Percentiles rank a stretch among this genome's conserved stretches.
These are phyloP conservation scores for Starmerella etchellsii DNA, from an alignment of 805 yeast species.

Conservation along the genomic window DNA sequence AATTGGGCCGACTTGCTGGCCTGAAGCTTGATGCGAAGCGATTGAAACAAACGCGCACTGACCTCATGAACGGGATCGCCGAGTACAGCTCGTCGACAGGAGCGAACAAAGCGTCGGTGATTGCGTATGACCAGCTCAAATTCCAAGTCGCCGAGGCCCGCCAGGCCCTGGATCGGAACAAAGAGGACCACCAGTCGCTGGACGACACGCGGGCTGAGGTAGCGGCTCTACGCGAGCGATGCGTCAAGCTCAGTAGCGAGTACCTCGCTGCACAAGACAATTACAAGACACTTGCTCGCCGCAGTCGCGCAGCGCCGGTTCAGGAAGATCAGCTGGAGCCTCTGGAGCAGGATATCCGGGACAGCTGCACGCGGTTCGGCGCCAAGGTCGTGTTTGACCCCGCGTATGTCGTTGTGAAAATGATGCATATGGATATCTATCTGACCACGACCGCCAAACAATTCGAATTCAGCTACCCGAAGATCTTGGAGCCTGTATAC, in stretches of 20 bases:
- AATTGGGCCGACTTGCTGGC: background rate
- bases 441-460: background rate
- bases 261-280: too few relatives aligned
- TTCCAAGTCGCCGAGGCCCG: background rate
- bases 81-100: background rate
- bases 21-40: background rate
- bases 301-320: too few relatives aligned
- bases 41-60: background rate
- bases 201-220: too few relatives aligned
- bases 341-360: background rate
- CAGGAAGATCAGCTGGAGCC: background rate
- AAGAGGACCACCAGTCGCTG: too few relatives aligned
- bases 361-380: background rate
- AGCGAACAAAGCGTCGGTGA: background rate
- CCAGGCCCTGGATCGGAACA: background rate
- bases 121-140: background rate
- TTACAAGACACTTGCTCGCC: too few relatives aligned
- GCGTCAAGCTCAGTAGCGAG: too few relatives aligned
- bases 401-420: background rate
- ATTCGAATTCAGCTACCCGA: background rate
- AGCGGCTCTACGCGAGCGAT: too few relatives aligned
- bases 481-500: background rate
- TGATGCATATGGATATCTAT: background rate
- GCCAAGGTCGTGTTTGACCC: background rate
- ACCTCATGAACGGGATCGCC: background rate